Evolutionary conservation across 2,329 filamentous ascomycete species (phyloP), one percentile per base, ranked within the genome.

Genomic region (Cryphonectria nitschkei): DNA sequence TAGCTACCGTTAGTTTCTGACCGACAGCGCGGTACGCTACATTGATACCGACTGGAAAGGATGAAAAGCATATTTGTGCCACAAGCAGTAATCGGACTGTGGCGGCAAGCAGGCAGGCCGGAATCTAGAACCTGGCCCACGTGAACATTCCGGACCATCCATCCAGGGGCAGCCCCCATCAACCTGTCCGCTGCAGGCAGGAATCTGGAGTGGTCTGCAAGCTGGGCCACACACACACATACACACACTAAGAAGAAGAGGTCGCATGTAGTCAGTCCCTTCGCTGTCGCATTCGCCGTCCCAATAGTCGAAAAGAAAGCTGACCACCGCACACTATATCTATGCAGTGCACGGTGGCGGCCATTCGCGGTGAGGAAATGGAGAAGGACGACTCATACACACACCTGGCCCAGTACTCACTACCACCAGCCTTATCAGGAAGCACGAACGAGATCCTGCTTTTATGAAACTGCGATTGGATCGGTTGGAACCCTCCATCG

Each of bases 371-470:
- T 37, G 65, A 65, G 9, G 50, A 13, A 46, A n/a, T 9, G 32
- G 29, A 32, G 29, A 5, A 50, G 62, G 62, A 32, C 62, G 34
- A 50, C 5, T 41, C 26, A 37, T 22, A 22, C 19, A 50, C 46
- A n/a, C 16, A 22, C 37, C 13, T 13, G 8, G 13, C 22, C n/a
- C 34, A 54, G 16, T 9, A 29, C 54, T 13, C n/a, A 41, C 16
- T 58, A 68, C 60, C 67, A 68, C 67, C 67, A 63, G 41, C 60
- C 58, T 11, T n/a, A 63, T 68, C 43, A n/a, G 58, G 67, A 29
- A 37, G 50, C 34, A 41, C 46, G 50, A 16, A 39, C 46, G 16
- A 29, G 46, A 32, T 32, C 64, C 43, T 56, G 64, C 19, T 19
- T 54, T 50, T 34, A n/a, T 46, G 22, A 22, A n/a, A 52, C 19